Conservation (phyloP, 345 rosid genomes). For the Gossypium mustelinum region DNA sequence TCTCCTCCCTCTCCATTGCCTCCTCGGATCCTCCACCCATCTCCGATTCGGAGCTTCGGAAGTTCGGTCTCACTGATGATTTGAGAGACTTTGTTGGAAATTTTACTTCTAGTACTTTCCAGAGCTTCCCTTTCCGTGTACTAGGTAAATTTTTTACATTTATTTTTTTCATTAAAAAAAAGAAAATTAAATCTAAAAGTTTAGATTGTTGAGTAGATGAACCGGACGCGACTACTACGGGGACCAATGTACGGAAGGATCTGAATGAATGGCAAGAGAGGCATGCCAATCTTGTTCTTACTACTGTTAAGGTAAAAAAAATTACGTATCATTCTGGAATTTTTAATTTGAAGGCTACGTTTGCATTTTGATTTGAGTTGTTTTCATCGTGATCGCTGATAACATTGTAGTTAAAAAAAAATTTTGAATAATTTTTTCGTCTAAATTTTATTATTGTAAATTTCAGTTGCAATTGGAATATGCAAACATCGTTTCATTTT, state of each 20-base stretch:
- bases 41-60: conserved; percentile 50
- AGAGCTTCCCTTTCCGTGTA: conserved; percentile 56
- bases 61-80: conserved; percentile 83
- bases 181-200: not conserved
- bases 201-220: conserved; percentile 33
- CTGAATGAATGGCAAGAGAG: conserved; percentile 93
- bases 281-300: conserved; percentile 90
- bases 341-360: not conserved
- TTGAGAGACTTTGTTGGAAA: conserved; percentile 79
- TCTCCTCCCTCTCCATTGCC: conserved; percentile 39
- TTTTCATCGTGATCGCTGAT: not conserved
- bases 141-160: not conserved
- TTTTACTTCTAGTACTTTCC: conserved; percentile 70
- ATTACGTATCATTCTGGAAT: not conserved
- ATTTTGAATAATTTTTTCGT: not conserved
- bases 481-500: not conserved
- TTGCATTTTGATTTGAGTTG: not conserved
- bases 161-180: not conserved
- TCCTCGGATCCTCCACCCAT: conserved; percentile 24
- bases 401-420: not conserved
- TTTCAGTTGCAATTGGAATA: not conserved
- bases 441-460: not conserved
- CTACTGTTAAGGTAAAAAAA: conserved; percentile 65
- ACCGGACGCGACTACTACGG: conserved; percentile 33
- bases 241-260: conserved; percentile 81